Conservation (phyloP, 352 stramenopile genomes). For the Sclerospora graminicola region DNA sequence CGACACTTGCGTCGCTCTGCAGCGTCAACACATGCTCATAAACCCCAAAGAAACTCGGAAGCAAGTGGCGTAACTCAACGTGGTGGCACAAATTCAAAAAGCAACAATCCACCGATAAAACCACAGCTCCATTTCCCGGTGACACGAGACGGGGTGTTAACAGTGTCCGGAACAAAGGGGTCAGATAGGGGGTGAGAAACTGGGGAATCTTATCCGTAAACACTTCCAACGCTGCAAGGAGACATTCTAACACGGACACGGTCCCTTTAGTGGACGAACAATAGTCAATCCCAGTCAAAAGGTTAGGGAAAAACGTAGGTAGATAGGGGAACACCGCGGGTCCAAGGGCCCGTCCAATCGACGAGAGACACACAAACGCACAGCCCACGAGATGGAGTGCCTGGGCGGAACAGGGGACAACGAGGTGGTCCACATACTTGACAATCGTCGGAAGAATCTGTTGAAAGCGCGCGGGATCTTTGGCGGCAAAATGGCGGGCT, state of each 20-base stretch:
- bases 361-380: conserved; percentile 75
- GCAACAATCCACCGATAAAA: conserved; percentile 53
- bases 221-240: conserved; percentile 63
- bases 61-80: conserved; percentile 63
- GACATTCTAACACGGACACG: conserved; percentile 59
- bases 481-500: conserved; percentile 60
- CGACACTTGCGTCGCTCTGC: conserved; percentile 40
- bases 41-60: conserved; percentile 51
- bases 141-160: conserved; percentile 41
- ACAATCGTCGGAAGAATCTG: conserved; percentile 59
- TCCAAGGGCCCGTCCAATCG: conserved; percentile 54
- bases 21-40: conserved; percentile 55
- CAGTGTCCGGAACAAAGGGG: conserved; percentile 46
- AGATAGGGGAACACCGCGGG: conserved; percentile 71
- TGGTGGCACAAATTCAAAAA: conserved; percentile 60
- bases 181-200: conserved; percentile 73
- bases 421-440: conserved; percentile 56
- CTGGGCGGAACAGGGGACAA: conserved; percentile 35
- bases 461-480: conserved; percentile 70
- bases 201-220: conserved; percentile 79
- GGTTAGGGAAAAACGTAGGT: conserved; percentile 71
- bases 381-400: conserved; percentile 68
- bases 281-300: conserved; percentile 55
- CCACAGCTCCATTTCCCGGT: conserved; percentile 20
- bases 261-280: conserved; percentile 26